A percentile compares a stretch with the other conserved stretches of the same genome.
phyloP scores from a whole-genome alignment of 2,329 filamentous ascomycete species.

The Boeremia lycopersici region DNA sequence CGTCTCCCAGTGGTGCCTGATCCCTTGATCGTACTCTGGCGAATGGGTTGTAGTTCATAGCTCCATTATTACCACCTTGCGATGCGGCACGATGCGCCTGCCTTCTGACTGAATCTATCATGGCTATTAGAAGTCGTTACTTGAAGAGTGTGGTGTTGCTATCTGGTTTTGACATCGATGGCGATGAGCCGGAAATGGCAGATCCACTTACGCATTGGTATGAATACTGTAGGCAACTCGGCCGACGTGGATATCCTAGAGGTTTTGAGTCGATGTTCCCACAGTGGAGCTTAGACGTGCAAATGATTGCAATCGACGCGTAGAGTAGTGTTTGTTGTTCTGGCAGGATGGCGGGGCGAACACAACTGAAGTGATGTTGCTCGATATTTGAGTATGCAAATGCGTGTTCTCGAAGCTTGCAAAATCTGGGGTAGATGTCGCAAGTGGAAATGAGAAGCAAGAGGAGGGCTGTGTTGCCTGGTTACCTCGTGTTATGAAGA shows the following conservation, averaged over 20 bases:
- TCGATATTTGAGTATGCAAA: conserved; percentile 19
- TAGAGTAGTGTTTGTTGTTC: conserved; percentile 1
- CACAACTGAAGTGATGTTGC: conserved; percentile 13
- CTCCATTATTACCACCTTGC: conserved; percentile 26
- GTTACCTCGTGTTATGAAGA: conserved; percentile 3
- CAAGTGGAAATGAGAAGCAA: conserved; percentile 6
- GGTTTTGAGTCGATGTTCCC: conserved; percentile 6
- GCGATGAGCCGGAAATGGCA: conserved; percentile 14
- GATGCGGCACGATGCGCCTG: conserved; percentile 47
- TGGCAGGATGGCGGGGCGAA: conserved; percentile 17
- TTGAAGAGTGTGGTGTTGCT: neutral
- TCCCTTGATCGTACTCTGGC: conserved; percentile 37
- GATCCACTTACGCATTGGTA: conserved; percentile 35
- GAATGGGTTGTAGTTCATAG: conserved; percentile 44
- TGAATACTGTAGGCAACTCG: conserved; percentile 21
- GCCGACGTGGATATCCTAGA: conserved; percentile 19
- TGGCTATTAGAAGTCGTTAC: conserved; percentile 17
- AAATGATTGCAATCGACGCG: conserved; percentile 3
- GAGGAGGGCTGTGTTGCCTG: conserved; percentile 8
- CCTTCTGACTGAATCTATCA: conserved; percentile 44
- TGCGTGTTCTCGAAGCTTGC: conserved; percentile 14
- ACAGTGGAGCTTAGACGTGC: conserved; percentile 11
- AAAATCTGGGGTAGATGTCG: conserved; percentile 7
- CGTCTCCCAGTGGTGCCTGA: conserved; percentile 25
- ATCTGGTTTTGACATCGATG: neutral